Base-by-base conservation (phyloP, 2,329 filamentous ascomycete species). In the Cryoendolithus antarcticus region DNA sequence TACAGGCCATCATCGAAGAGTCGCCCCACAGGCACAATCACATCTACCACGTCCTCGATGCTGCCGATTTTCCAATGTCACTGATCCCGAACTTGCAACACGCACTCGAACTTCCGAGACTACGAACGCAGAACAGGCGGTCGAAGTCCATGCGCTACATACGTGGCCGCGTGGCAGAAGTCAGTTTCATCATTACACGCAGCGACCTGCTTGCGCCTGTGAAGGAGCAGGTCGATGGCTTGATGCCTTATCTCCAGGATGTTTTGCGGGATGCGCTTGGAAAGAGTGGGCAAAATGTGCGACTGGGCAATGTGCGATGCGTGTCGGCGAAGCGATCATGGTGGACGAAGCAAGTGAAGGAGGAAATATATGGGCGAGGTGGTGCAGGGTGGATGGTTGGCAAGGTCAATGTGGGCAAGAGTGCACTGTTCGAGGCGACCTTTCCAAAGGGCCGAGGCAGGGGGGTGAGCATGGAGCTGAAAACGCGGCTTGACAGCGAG, bases 401-500 rank as follows among this genome's bases (percentile, higher is more conserved):
- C n/a, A 96, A 94, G 61, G 86, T 86, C 46, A 98, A 98, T 55
- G 93, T 96, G 2, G 93, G 91, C 15, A 98, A 98, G 63, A 96
- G 89, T 51, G 81, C 82, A 54, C 72, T 98, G 2, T 93, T 96
- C 44, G 80, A 91, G 50, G 74, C 78, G 3, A 77, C 95, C 6
- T 94, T 88, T 53, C 89, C 93, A 3, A 80, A 89, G 82, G 67
- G 52, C 38, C 60, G 53, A n/a, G 64, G 54, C 15, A 31, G 27
- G 29, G 28, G 38, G 29, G n/a, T n/a, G n/a, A n/a, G n/a, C n/a
- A n/a, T n/a, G n/a, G n/a, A n/a, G n/a, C n/a, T n/a, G n/a, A n/a
- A n/a, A n/a, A n/a, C n/a, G n/a, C n/a, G n/a, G n/a, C n/a, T n/a
- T n/a, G n/a, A n/a, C n/a, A n/a, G n/a, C n/a, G n/a, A n/a, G n/a